phyloP scores from a whole-genome alignment of 352 stramenopile species.

The Phytophthora uliginosa region DNA sequence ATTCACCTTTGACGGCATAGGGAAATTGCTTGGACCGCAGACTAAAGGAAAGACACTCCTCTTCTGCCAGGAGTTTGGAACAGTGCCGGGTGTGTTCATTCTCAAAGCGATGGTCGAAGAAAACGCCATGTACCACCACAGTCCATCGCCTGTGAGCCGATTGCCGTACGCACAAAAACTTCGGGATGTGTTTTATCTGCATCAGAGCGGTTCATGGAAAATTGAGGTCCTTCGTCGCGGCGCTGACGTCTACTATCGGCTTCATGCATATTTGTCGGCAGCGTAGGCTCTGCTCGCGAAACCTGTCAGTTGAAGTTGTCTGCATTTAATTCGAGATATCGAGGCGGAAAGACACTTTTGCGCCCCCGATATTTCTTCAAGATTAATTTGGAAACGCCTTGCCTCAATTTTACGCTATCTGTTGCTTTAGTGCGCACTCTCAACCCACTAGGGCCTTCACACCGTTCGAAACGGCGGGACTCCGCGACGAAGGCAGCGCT shows the following conservation, averaged over 20 bases:
- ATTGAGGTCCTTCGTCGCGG: constrained; percentile 60
- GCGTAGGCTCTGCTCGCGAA: constrained; percentile 4
- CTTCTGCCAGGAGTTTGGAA: constrained; percentile 82
- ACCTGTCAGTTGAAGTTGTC: not conserved
- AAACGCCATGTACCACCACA: constrained; percentile 67
- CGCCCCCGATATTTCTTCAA: no score
- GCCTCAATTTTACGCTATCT: no score
- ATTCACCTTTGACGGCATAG: constrained; percentile 51
- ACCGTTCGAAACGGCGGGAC: no score
- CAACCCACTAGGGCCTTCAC: no score
- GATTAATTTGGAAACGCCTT: no score
- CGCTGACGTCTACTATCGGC: constrained; percentile 56
- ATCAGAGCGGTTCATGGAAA: constrained; percentile 77
- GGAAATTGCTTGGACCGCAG: constrained; percentile 34
- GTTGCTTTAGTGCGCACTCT: no score
- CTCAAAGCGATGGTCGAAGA: constrained; percentile 71
- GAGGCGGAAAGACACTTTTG: no score
- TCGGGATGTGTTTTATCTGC: constrained; percentile 84
- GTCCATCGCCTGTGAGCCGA: constrained; percentile 41
- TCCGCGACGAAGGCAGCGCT: no score
- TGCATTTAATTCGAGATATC: not conserved
- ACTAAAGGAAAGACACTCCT: constrained; percentile 42
- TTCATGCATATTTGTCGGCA: constrained; percentile 35
- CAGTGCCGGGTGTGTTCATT: constrained; percentile 62
- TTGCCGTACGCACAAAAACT: constrained; percentile 72